Base-by-base conservation (phyloP, 78 protist species). In the Tieghemostelium lacteum region DNA sequence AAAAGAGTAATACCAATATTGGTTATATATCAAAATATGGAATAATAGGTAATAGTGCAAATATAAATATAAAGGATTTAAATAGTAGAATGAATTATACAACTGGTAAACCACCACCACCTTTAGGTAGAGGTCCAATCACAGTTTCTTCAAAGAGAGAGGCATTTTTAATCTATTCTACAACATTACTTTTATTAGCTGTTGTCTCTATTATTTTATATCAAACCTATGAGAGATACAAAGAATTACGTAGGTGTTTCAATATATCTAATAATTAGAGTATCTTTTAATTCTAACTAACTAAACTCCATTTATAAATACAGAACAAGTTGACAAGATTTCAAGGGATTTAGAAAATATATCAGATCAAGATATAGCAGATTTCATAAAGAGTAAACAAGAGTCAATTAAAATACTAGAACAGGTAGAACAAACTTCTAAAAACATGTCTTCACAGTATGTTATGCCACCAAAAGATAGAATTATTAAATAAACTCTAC, bases 361-460 rank as follows among this genome's bases (percentile, higher is more conserved):
- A 40, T n/a, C 54, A 40, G 74, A 67, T 5, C 58, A 67, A 8
- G 58, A 67, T 22, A 67, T 67, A 26, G 37, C 24, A 67, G 20
- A 36, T 17, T 14, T 67, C 12, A 26, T 67, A 34, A 29, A 37
- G 2, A 22, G 28, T 3, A 19, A 55, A 55, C 29, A 19, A 3
- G 61, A 7, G 17, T 34, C 24, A 67, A 28, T 40, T 20, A 40
- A 28, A 45, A 40, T 34, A 31, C 28, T 40, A 67, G 40, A 67
- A 26, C 54, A 67, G 40, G 0, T 10, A 33, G 0, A 40, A 39
- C n/a, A n/a, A n/a, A n/a, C n/a, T n/a, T n/a, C n/a, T n/a, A n/a
- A n/a, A n/a, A n/a, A n/a, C n/a, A n/a, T n/a, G n/a, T n/a, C n/a
- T n/a, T n/a, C n/a, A n/a, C n/a, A 24, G 6, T 1, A 10, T 24